Percentiles rank a stretch among this genome's conserved stretches.
phyloP scores from a whole-genome alignment of 75 land plant genomes.

The Chamaecyparis obtusa region DNA sequence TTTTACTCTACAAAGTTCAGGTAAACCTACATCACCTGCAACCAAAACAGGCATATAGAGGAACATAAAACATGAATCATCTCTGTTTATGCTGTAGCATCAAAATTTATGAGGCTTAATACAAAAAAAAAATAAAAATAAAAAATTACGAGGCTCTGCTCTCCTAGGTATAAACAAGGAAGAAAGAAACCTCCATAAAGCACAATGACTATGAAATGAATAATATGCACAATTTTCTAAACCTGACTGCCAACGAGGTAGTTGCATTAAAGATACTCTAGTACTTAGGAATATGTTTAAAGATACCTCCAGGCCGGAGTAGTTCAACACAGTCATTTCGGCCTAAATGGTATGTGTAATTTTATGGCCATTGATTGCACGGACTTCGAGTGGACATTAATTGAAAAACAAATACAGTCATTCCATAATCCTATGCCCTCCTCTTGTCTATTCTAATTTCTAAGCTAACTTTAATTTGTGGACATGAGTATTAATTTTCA shows the following conservation, averaged over 20 bases:
- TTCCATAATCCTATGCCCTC: neutral
- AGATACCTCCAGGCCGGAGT: neutral
- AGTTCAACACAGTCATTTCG: neutral
- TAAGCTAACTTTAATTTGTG: neutral
- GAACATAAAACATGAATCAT: neutral
- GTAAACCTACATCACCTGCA: neutral
- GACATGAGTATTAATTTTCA: neutral
- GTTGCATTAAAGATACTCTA: neutral
- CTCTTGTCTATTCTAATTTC: neutral
- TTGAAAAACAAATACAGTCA: neutral
- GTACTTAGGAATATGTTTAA: neutral
- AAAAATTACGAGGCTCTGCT: too few species aligned
- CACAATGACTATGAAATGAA: neutral
- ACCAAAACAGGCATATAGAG: neutral
- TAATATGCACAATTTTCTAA: neutral
- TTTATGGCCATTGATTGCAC: neutral
- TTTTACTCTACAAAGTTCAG: slow-evolving; percentile 2
- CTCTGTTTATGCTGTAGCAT: neutral
- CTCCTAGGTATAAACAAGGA: neutral
- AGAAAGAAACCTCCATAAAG: neutral
- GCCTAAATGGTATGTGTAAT: neutral
- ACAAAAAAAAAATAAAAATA: too few species aligned
- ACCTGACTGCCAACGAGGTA: neutral
- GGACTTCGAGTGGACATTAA: neutral
- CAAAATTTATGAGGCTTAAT: neutral